Evolutionary conservation across 2,329 filamentous ascomycete genomes (phyloP), one percentile per base, ranked within the genome.

Genomic region (Epichloe scottii): DNA sequence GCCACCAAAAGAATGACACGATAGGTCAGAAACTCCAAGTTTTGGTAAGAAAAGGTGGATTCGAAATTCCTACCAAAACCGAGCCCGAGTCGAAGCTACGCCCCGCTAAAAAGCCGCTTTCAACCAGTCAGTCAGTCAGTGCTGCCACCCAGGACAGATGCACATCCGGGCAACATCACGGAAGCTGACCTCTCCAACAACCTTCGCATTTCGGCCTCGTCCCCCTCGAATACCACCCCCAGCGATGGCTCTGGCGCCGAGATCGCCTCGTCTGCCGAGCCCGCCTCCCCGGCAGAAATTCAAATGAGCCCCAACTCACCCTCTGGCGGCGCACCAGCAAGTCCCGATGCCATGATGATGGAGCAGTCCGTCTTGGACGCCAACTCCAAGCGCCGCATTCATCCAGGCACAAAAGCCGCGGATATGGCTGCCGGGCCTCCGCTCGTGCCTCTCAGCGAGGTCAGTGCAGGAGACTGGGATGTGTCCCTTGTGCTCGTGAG

Each of bases 231-330:
- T 33, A 37, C 14, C n/a, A 40, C 39, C n/a, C 30, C n/a, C 39
- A 34, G 68, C 57, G 57, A 80, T 81, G 77, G 73, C 78, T 57
- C 67, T 81, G 56, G 70, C 78, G 59, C 84, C 87, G 56, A 91
- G 81, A 68, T 96, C 90, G 46, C 91, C 93, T 56, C 86, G 93
- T 64, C 82, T 98, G 48, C 93, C 93, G 53, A 96, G 89, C 68
- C 93, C 93, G 54, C 93, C 93, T 53, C 93, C 93, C 84, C 94
- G 52, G 89, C 91, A 55, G 93, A 98, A 70, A 93, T 95, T 58
- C 91, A 97, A 71, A 84, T 95, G 56, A 85, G 82, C 7, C 84
- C 86, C 51, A 82, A 82, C 61, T 93, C 89, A 47, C 88, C 89
- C 2, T 77, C 77, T 17, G 73, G 83, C 56, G 76, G 81, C 47